Conservation (phyloP, 1,284 basidiomycete species). For the Phellinidium pouzarii region DNA sequence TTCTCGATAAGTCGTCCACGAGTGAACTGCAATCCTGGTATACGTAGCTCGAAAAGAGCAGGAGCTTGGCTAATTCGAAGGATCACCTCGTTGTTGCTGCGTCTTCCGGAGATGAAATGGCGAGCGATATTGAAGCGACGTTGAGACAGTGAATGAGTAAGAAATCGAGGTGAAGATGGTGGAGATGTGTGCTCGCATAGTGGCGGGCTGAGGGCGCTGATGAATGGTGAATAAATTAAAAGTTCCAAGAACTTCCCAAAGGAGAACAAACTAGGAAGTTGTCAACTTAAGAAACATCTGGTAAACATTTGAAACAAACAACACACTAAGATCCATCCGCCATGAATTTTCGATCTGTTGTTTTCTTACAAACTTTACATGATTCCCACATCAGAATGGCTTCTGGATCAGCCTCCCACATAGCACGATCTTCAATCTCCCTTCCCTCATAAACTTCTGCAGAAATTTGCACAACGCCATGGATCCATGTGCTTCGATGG, state of each 20-base stretch:
- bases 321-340: constrained; percentile 53
- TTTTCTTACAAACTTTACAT: constrained; percentile 45
- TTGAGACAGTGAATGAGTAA: constrained; percentile 31
- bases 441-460: constrained; percentile 19
- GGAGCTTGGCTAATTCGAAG: constrained; percentile 41
- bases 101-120: constrained; percentile 34
- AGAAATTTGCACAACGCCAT: constrained; percentile 40
- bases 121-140: constrained; percentile 42
- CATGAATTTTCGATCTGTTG: constrained; percentile 36
- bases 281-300: not conserved
- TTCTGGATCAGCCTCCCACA: constrained; percentile 22
- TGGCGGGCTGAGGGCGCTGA: constrained; percentile 35
- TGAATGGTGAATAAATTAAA: constrained; percentile 48
- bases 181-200: constrained; percentile 50
- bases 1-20: constrained; percentile 28
- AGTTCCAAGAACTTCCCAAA: constrained; percentile 65
- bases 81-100: constrained; percentile 33
- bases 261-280: constrained; percentile 37
- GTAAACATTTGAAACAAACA: constrained; percentile 2
- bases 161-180: constrained; percentile 28
- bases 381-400: constrained; percentile 46
- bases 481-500: constrained; percentile 47
- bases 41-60: constrained; percentile 53
- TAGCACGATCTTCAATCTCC: constrained; percentile 7
- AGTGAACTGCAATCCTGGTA: constrained; percentile 53